Evolutionary conservation across 2,329 filamentous ascomycete species (phyloP).

Genomic region (Talaromyces sp.): DNA sequence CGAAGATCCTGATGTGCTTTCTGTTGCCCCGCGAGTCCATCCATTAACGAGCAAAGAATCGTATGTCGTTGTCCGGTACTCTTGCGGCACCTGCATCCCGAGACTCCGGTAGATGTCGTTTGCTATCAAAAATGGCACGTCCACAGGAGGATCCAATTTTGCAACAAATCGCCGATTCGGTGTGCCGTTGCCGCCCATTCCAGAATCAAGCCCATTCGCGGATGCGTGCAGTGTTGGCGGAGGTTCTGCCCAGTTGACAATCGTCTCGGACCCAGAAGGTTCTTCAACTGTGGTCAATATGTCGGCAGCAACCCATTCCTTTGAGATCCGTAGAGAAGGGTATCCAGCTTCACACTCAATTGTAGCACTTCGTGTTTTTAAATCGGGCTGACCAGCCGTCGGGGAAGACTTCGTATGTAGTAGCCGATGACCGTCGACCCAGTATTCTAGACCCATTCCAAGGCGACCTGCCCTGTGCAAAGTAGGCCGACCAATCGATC

Average conservation of each 20-base stretch:
- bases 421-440: conserved; percentile 31
- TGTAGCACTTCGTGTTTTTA: conserved; percentile 28
- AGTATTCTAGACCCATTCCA: conserved; percentile 38
- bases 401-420: conserved; percentile 21
- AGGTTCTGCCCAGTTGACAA: conserved; percentile 33
- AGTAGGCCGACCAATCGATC: conserved; percentile 35
- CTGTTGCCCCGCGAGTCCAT: conserved; percentile 6
- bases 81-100: conserved; percentile 33
- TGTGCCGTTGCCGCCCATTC: conserved; percentile 29
- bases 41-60: conserved; percentile 30
- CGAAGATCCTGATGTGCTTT: not conserved
- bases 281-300: conserved; percentile 20
- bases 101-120: conserved; percentile 36
- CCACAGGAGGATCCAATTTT: conserved; percentile 35
- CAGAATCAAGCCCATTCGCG: conserved; percentile 30
- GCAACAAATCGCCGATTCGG: conserved; percentile 41
- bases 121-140: conserved; percentile 36
- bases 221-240: conserved; percentile 27
- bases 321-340: conserved; percentile 38
- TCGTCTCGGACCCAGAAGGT: not conserved
- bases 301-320: conserved; percentile 36
- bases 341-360: conserved; percentile 42
- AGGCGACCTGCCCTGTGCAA: conserved; percentile 35
- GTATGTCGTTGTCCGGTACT: conserved; percentile 34
- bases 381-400: conserved; percentile 14